Evolutionary conservation across 805 yeast genomes (phyloP), one percentile per base, ranked within the genome.

Genomic region (Starmera amethionina): DNA sequence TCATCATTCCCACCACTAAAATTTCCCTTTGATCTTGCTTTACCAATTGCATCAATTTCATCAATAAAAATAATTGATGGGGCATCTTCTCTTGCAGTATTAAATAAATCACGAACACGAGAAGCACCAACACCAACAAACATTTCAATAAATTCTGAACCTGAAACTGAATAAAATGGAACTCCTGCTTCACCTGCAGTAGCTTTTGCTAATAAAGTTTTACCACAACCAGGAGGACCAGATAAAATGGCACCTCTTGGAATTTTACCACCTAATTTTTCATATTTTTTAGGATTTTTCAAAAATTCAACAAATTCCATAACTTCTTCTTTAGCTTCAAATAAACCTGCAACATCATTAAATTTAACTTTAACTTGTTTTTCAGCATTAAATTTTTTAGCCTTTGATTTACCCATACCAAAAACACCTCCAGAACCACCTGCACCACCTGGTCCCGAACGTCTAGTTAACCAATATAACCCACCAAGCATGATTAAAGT

Each of bases 151-250:
- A 90, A 90, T 62, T 90, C 98, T 6, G 97, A 89, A 47, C 98
- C 98, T 1, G 96, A 85, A 15, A 93, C 97, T 13, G 95, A 84
- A 53, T 79, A 79, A 59, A 93, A 93, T 34, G 99, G 97, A 33
- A 93, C 98, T 42, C 93, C 95, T 0, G 99, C 98, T 62, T 93
- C 99, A 49, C 98, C 98, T 2, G 98, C 98, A 38, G 97, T 93
- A 5, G 99, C 99, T 58, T 87, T 90, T 11, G 99, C 99, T 38
- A 93, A 67, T 40, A 93, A 68, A 1, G 99, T 93, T 60, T 93
- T 93, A 77, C 99, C 99, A 9, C 98, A 93, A 68, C 99, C 99
- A 39, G 99, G 99, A 14, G 98, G 96, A 37, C 99, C 99, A 2
- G 96, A 83, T 42, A 93, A 67, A 44, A 93, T 86, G 9, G 98